A percentile compares a stretch with the other conserved stretches of the same genome.
These are phyloP conservation scores for Xylariales sp. DNA, from an alignment of 2,329 filamentous ascomycete genomes.

Conservation along the genomic window DNA sequence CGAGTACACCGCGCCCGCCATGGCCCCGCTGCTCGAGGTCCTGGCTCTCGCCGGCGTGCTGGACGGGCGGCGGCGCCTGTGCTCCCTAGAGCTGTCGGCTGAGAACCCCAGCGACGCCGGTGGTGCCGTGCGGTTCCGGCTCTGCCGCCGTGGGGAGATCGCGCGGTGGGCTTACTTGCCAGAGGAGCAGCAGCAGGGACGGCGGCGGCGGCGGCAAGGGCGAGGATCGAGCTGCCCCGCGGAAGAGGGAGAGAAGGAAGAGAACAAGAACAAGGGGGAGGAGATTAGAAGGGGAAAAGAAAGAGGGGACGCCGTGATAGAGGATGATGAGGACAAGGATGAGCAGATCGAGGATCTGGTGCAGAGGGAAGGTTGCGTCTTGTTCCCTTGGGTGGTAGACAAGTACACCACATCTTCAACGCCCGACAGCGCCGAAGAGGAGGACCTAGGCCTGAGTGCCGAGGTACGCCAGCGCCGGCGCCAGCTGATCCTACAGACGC, in stretches of 20 bases:
- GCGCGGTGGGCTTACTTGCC: neutral
- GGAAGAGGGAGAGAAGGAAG: no score
- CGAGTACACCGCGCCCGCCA: slow-evolving; percentile 6
- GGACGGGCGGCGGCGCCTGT: slow-evolving; percentile 8
- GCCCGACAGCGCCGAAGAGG: neutral
- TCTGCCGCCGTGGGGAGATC: neutral
- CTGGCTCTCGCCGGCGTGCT: slow-evolving; percentile 12
- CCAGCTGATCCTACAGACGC: neutral
- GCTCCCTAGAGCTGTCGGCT: slow-evolving; percentile 7
- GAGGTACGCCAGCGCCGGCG: no score
- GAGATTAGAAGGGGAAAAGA: no score
- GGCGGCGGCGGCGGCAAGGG: neutral
- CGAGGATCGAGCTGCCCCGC: no score
- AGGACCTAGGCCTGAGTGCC: no score
- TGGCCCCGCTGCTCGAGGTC: slow-evolving; percentile 10
- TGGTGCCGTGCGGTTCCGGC: slow-evolving; percentile 3
- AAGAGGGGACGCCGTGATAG: neutral
- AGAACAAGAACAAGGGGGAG: no score
- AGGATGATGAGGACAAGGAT: neutral
- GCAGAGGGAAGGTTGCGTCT: neutral
- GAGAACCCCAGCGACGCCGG: slow-evolving; percentile 5
- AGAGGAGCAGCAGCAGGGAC: neutral
- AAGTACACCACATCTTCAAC: neutral
- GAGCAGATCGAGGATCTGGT: slow-evolving; percentile 1
- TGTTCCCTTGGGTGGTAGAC: slow-evolving; percentile 6